Base-by-base conservation (phyloP, 352 stramenopile species). In the Phytophthora agathidicida region DNA sequence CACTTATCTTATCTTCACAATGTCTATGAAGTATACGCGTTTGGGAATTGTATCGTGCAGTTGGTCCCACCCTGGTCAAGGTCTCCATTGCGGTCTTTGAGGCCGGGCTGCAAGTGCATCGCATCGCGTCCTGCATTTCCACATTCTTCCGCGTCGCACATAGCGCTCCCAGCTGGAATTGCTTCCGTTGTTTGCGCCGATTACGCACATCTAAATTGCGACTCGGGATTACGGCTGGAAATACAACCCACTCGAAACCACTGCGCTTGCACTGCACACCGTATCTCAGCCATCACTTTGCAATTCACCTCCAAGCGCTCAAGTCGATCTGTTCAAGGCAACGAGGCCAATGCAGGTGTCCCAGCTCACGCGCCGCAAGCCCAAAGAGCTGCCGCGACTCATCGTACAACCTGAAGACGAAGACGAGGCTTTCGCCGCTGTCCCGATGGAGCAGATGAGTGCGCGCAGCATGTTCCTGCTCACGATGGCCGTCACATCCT, bases 391-490 rank as follows among this genome's bases (percentile, higher is more conserved):
- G 9, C 60, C 54, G 5, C 49, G 22, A 1, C 56, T 68, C 28
- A 26, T 65, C 17, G 28, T 65, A 5, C 54, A 68, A 27, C 48
- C 47, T 0, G 38, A 67, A n/a, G 60, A 68, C 24, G 49, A 65
- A 26, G 66, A 75, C 13, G 61, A 65, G 23, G 55, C 49, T 11
- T 68, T 71, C 22, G 13, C 55, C 26, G 22, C 50, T 19, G 37
- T 70, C 8, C 57, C 53, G 1, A 57, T 74, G 4, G 67, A 80
- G 58, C 63, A 61, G 27, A 78, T 86, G 60, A 86, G 62, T 10
- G 33, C 64, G 24, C 74, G 80, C 11, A 57, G 71, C 13, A 36
- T 88, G 8, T 91, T 93, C 42, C 58, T 92, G 41, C 67, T 89
- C 20, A 41, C 65, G 0, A 81, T 83, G 67, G 73, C 67, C 16